Conservation (phyloP, 2,329 filamentous ascomycete species). For the Cladosporium sp. region DNA sequence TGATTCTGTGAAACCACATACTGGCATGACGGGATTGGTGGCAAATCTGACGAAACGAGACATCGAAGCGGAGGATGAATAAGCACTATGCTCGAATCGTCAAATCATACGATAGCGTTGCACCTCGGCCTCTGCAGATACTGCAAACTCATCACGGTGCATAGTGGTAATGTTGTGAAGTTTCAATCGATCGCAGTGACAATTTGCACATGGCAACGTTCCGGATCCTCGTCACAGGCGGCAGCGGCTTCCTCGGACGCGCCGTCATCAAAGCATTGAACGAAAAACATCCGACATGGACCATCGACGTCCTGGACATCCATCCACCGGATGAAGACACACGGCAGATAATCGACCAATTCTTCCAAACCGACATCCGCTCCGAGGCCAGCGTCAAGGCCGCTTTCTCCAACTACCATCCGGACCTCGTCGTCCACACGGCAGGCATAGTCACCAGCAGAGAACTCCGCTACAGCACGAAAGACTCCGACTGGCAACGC, state of each 20-base stretch:
- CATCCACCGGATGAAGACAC: conserved; percentile 22
- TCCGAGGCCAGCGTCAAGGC: conserved; percentile 28
- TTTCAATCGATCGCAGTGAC: background rate
- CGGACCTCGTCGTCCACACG: conserved; percentile 85
- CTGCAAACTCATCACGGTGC: too few relatives aligned
- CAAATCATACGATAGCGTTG: background rate
- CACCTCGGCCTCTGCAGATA: background rate
- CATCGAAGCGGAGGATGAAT: background rate
- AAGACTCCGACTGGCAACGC: conserved; percentile 43
- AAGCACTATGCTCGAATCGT: background rate
- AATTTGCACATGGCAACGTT: background rate
- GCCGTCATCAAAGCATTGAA: conserved; percentile 36
- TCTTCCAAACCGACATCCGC: conserved; percentile 37
- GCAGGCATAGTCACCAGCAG: conserved; percentile 49
- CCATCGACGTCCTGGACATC: conserved; percentile 37
- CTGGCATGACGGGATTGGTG: background rate
- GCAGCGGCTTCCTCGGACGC: conserved; percentile 41
- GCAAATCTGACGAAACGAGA: conserved; percentile 1
- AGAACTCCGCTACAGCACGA: conserved; percentile 34
- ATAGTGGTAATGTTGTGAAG: too few relatives aligned
- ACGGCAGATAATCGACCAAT: conserved; percentile 23
- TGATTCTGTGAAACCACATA: background rate
- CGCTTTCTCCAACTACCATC: conserved; percentile 57
- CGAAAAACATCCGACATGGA: conserved; percentile 31
- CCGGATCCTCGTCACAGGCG: conserved; percentile 41